Base-by-base conservation (phyloP, 106 monocot genomes). In the Alisma plantagoaquatica region DNA sequence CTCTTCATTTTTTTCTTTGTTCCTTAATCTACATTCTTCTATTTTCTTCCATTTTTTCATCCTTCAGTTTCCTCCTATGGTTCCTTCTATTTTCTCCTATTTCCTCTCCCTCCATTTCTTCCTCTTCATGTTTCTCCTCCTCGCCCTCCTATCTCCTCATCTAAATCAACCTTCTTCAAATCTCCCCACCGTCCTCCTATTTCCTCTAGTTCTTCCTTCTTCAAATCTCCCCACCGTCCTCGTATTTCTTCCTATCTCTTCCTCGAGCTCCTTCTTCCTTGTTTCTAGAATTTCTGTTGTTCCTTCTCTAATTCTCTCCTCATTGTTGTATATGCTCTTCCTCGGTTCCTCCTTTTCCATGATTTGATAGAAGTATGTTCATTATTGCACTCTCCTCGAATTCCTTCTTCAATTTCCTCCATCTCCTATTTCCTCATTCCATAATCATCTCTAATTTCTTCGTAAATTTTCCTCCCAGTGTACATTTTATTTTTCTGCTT, bases 231-330 rank as follows among this genome's bases (percentile, higher is more conserved):
- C 41, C 14, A 10, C 41, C 41, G 11, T 42, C 41, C 14, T 14
- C 41, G 14, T 42, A 42, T 42, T 42, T 42, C 41, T 42, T 42
- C 14, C 41, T 42, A 10, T 42, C 41, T 42, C 41, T 42, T 42
- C 41, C 41, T 14, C 14, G 14, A 10, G 10, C 41, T 14, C 41
- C 14, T 14, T 10, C 41, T n/a, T n/a, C n/a, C n/a, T n/a, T n/a
- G n/a, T n/a, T n/a, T n/a, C n/a, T n/a, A n/a, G n/a, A n/a, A n/a
- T n/a, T n/a, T n/a, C n/a, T n/a, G n/a, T n/a, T n/a, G n/a, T n/a
- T n/a, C n/a, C n/a, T n/a, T n/a, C n/a, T n/a, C n/a, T n/a, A n/a
- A n/a, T n/a, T n/a, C n/a, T n/a, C n/a, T n/a, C n/a, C n/a, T n/a
- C n/a, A n/a, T n/a, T n/a, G n/a, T n/a, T n/a, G n/a, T n/a, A n/a